Conservation (phyloP, 2,329 filamentous ascomycete species). For the Colletotrichum godetiae region DNA sequence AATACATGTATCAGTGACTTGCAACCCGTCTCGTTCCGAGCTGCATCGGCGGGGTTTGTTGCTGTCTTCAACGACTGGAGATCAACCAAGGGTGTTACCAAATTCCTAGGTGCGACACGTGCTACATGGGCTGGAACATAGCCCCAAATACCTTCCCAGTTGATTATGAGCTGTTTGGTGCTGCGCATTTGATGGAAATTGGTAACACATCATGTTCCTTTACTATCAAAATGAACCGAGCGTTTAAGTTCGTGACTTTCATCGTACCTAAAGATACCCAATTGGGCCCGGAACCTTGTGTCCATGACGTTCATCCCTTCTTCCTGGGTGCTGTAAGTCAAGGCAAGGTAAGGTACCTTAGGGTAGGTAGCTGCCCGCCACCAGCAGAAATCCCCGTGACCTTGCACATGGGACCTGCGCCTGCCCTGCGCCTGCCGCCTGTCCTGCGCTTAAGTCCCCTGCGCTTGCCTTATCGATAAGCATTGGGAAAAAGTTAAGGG, state of each 20-base stretch:
- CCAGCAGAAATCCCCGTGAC: conserved; percentile 23
- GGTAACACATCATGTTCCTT: not conserved
- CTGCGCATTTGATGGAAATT: not conserved
- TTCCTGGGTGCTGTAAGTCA: not conserved
- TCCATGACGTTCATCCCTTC: conserved; percentile 30
- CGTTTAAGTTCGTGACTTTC: not conserved
- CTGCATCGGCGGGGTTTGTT: too few species aligned
- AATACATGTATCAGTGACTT: too few species aligned
- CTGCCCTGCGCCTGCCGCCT: not conserved
- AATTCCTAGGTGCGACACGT: not conserved
- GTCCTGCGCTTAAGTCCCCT: not conserved
- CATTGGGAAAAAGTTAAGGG: conserved; percentile 33
- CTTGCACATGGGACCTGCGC: conserved; percentile 17
- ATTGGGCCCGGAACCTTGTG: conserved; percentile 5
- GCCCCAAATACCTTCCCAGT: not conserved
- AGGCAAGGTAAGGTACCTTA: too few species aligned
- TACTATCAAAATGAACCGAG: not conserved
- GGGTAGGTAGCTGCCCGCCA: conserved; percentile 4
- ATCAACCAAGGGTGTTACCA: too few species aligned
- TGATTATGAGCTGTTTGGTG: not conserved
- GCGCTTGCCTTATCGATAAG: conserved; percentile 32
- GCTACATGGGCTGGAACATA: not conserved
- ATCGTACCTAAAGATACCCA: not conserved
- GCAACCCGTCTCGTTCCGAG: too few species aligned
- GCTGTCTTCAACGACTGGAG: too few species aligned